phyloP scores from a whole-genome alignment of 2,329 filamentous ascomycete genomes.

The Scortechinia acanthostroma region DNA sequence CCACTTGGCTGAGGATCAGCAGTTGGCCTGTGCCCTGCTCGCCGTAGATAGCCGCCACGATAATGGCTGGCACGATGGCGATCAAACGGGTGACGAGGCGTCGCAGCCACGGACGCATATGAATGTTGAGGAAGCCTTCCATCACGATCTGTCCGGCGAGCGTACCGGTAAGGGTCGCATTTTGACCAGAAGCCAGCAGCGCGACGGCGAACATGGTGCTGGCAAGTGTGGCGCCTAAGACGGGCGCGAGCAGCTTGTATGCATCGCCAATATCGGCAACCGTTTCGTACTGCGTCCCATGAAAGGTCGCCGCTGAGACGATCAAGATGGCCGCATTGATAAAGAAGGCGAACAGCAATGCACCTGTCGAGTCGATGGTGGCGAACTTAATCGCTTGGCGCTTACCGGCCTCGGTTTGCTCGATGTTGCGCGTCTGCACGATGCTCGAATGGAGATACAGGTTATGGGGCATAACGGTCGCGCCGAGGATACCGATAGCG shows the following conservation, averaged over 20 bases:
- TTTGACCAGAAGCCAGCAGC: slow-evolving; percentile 9
- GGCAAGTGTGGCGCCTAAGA: too few relatives aligned
- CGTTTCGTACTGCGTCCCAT: slow-evolving; percentile 5
- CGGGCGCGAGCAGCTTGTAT: slow-evolving; percentile 8
- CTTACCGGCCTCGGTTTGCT: slow-evolving; percentile 25
- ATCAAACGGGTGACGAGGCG: slow-evolving; percentile 72
- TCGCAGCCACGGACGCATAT: slow-evolving; percentile 69
- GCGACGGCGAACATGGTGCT: slow-evolving; percentile 10
- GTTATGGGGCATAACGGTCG: slow-evolving; percentile 51
- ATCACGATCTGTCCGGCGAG: slow-evolving; percentile 48
- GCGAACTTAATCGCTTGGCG: slow-evolving; percentile 25
- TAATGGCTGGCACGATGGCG: slow-evolving; percentile 74
- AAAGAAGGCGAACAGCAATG: slow-evolving; percentile 29
- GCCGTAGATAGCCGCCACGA: slow-evolving; percentile 75
- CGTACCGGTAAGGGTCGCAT: slow-evolving; percentile 8
- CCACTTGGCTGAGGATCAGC: slow-evolving; percentile 72
- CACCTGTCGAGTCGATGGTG: slow-evolving; percentile 24
- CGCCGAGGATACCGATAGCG: slow-evolving; percentile 40
- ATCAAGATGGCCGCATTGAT: slow-evolving; percentile 31
- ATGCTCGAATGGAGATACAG: slow-evolving; percentile 47
- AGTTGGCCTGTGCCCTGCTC: slow-evolving; percentile 63
- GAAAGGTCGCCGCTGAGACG: slow-evolving; percentile 12
- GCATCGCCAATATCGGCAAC: slow-evolving; percentile 9
- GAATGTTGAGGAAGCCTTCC: slow-evolving; percentile 75
- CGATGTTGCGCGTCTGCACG: slow-evolving; percentile 37